A percentile compares a stretch with the other conserved stretches of the same genome.
phyloP scores from a whole-genome alignment of 1,284 basidiomycete species.

The Volvariella volvacea region DNA sequence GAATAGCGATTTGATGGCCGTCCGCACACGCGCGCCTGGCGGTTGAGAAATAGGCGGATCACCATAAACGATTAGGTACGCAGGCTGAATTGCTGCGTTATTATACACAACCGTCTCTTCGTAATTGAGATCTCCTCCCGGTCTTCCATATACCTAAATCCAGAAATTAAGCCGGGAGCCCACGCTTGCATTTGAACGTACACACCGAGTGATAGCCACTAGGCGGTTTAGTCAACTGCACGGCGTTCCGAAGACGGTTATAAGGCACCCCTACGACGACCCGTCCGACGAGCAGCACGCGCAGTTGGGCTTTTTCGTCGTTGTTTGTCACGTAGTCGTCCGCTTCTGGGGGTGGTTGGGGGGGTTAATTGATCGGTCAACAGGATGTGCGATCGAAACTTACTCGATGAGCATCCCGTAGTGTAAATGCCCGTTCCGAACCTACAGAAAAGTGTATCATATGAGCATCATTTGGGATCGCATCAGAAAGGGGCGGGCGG shows the following conservation, averaged over 20 bases:
- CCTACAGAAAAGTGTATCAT: conserved; percentile 23
- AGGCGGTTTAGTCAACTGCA: conserved; percentile 39
- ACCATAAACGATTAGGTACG: conserved; percentile 48
- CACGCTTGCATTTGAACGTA: conserved; percentile 4
- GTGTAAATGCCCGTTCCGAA: conserved; percentile 61
- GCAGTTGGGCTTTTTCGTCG: conserved; percentile 29
- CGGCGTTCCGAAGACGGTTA: conserved; percentile 38
- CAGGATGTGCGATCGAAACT: conserved; percentile 10
- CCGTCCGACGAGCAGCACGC: conserved; percentile 45
- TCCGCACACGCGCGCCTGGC: conserved; percentile 14
- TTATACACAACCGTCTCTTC: conserved; percentile 55
- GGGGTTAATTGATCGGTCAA: conserved; percentile 1
- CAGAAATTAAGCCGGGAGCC: neutral
- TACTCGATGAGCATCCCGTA: conserved; percentile 55
- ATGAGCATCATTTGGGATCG: too few species aligned
- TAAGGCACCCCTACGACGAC: conserved; percentile 55
- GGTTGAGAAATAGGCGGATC: conserved; percentile 13
- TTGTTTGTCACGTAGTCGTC: conserved; percentile 47
- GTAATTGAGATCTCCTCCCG: conserved; percentile 50
- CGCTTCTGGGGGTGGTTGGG: conserved; percentile 35
- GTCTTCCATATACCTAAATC: conserved; percentile 41
- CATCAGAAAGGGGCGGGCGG: neutral
- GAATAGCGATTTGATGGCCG: conserved; percentile 23
- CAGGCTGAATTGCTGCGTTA: conserved; percentile 53
- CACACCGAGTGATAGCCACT: conserved; percentile 50